Conservation (phyloP, 192 early-diverging fungal species). For the Podila horticola region DNA sequence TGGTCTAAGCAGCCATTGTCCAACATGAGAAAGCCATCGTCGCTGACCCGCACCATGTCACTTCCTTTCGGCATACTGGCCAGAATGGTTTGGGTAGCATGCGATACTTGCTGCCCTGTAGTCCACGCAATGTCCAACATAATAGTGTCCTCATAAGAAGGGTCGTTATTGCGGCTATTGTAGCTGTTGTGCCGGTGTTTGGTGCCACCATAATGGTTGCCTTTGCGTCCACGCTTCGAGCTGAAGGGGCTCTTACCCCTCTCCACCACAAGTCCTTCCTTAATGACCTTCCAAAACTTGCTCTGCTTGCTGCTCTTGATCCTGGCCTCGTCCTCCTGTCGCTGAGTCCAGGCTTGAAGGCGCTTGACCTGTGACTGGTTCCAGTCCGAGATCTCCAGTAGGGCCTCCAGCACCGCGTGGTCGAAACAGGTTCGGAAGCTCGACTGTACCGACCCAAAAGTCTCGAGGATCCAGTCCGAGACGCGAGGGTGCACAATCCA, state of each 20-base stretch:
- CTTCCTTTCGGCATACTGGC: conserved; percentile 18
- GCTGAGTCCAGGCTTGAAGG: conserved; percentile 7
- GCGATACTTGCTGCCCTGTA: conserved; percentile 15
- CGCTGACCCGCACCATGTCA: conserved; percentile 25
- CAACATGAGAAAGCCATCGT: conserved; percentile 26
- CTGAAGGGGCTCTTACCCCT: not conserved
- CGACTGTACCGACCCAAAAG: conserved; percentile 6
- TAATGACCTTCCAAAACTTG: conserved; percentile 25
- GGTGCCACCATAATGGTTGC: not conserved
- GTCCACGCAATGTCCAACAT: conserved; percentile 43
- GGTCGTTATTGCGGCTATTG: not conserved
- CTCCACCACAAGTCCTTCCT: conserved; percentile 12
- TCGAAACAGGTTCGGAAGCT: conserved; percentile 42
- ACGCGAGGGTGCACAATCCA: conserved; percentile 19
- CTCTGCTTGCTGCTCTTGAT: conserved; percentile 4
- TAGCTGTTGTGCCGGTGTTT: not conserved
- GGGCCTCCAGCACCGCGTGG: conserved; percentile 27
- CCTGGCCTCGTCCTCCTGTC: conserved; percentile 18
- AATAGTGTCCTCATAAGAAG: not conserved
- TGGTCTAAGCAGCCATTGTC: conserved; percentile 37
- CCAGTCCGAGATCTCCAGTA: conserved; percentile 20
- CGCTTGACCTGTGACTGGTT: conserved; percentile 20
- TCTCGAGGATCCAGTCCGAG: conserved; percentile 25
- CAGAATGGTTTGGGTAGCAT: not conserved
- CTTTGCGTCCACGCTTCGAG: not conserved